phyloP scores from a whole-genome alignment of 805 yeast genomes.

The Candida berthetii region DNA sequence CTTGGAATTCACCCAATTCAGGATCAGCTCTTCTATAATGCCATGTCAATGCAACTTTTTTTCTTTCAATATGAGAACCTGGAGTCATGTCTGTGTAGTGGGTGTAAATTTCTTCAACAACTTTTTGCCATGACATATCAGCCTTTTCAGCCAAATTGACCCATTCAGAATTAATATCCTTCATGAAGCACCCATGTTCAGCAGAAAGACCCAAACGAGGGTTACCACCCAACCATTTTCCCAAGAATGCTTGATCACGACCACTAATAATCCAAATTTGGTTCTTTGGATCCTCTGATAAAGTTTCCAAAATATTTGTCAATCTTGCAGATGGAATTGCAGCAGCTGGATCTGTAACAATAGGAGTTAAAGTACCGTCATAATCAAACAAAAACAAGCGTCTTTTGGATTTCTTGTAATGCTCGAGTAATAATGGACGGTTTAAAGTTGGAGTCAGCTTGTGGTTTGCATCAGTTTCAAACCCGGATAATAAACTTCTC shows the following conservation, averaged over 20 bases:
- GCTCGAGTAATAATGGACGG: constrained; percentile 52
- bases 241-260: constrained; percentile 85
- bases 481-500: constrained; percentile 36
- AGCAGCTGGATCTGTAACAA: constrained; percentile 95
- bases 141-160: constrained; percentile 71
- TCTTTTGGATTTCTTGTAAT: constrained; percentile 54
- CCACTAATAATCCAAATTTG: constrained; percentile 95
- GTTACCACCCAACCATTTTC: constrained; percentile 76
- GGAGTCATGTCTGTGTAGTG: constrained; percentile 85
- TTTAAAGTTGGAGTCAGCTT: constrained; percentile 77
- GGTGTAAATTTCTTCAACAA: constrained; percentile 67
- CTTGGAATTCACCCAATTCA: constrained; percentile 84
- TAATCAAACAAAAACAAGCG: constrained; percentile 89
- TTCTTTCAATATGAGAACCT: constrained; percentile 79
- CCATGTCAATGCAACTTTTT: constrained; percentile 96
- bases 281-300: constrained; percentile 73
- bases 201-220: constrained; percentile 78
- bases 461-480: constrained; percentile 31
- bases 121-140: constrained; percentile 94
- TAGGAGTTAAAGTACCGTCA: constrained; percentile 96
- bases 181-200: constrained; percentile 96
- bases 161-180: constrained; percentile 71
- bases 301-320: constrained; percentile 46
- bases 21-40: constrained; percentile 96
- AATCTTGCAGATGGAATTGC: constrained; percentile 87